Conservation (phyloP, 352 stramenopile genomes). For the Globisporangium megalacanthum region DNA sequence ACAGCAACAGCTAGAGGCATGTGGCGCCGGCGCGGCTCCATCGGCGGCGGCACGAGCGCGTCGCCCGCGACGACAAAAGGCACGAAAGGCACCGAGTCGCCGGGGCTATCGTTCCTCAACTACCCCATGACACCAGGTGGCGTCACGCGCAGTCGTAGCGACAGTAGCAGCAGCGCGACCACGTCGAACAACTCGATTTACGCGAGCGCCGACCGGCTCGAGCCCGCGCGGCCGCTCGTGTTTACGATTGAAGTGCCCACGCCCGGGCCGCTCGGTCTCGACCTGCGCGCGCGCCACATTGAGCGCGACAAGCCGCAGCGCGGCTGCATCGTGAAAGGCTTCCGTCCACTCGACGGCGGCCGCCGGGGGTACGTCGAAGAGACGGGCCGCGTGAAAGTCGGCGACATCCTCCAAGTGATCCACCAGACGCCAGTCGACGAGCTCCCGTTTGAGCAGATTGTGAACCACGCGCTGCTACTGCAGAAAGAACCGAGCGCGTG, state of each 20-base stretch:
- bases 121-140: constrained; percentile 24
- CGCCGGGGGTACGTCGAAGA: constrained; percentile 64
- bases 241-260: constrained; percentile 75
- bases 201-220: constrained; percentile 31
- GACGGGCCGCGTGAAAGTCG: constrained; percentile 66
- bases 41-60: constrained; percentile 25
- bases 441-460: constrained; percentile 81
- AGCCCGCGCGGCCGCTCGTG: constrained; percentile 38
- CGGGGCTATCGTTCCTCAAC: constrained; percentile 24
- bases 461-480: constrained; percentile 67
- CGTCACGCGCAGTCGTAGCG: not conserved
- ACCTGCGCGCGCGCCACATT: constrained; percentile 67
- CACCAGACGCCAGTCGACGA: constrained; percentile 75
- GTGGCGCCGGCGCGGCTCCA: constrained; percentile 52
- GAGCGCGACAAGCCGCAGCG: constrained; percentile 70
- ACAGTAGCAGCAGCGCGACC: not conserved
- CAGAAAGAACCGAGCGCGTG: constrained; percentile 63
- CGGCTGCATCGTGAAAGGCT: constrained; percentile 74
- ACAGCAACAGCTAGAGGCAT: constrained; percentile 18
- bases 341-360: constrained; percentile 49
- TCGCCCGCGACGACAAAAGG: constrained; percentile 11
- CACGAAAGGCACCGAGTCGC: constrained; percentile 11
- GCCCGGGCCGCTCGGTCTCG: constrained; percentile 58
- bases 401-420: constrained; percentile 77
- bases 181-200: constrained; percentile 29